A percentile compares a stretch with the other conserved stretches of the same genome.
Conservation (phyloP, 257 asterid species). For the Solanum pimpinellifolium region DNA sequence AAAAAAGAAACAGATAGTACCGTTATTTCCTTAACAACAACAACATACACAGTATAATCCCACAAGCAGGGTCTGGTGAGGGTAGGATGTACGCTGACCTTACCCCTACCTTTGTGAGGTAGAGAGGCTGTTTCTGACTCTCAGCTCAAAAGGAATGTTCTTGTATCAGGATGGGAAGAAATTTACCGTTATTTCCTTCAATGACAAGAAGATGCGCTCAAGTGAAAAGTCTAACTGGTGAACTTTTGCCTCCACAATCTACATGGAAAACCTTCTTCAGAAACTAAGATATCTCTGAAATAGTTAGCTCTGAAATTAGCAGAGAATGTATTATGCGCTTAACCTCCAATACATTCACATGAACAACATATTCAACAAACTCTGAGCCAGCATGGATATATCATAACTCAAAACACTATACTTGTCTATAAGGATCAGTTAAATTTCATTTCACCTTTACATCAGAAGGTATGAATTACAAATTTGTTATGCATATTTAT, state of each 20-base stretch:
- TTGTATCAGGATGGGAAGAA: neutral
- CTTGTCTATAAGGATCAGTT: neutral
- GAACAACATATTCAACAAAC: neutral
- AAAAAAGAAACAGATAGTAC: constrained; percentile 21
- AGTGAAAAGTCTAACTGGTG: constrained; percentile 80
- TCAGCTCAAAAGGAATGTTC: neutral
- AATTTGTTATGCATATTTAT: neutral
- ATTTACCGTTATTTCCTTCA: constrained; percentile 76
- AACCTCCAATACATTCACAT: neutral
- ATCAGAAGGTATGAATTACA: neutral
- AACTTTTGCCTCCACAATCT: constrained; percentile 92
- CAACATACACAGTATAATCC: constrained; percentile 14
- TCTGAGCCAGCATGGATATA: neutral
- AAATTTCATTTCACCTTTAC: neutral
- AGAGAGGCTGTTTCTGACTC: neutral
- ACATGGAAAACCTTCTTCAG: constrained; percentile 6
- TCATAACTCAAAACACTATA: neutral
- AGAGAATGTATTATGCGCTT: neutral
- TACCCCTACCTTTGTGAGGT: neutral
- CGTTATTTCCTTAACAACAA: constrained; percentile 59
- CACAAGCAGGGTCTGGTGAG: neutral
- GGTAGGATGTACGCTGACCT: neutral
- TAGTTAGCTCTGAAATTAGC: neutral
- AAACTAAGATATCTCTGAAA: neutral
- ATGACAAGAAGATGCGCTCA: constrained; percentile 78